phyloP scores from a whole-genome alignment of 768 basidiomycete genomes.

The Tephrocybe sp. region DNA sequence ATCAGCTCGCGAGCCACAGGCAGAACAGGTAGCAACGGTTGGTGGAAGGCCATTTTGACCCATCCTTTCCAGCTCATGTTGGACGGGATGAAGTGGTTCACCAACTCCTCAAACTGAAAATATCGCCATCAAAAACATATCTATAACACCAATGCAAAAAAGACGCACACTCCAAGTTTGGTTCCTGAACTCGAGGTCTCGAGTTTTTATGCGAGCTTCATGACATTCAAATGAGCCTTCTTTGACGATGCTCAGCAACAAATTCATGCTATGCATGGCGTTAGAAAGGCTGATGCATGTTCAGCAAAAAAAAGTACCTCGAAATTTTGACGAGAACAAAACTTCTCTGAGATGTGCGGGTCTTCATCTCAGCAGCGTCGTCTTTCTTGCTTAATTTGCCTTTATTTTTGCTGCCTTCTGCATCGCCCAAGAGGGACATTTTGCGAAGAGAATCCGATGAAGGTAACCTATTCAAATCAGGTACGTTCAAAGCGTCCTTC shows the following conservation, averaged over 20 bases:
- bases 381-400: slow-evolving; percentile 24
- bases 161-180: slow-evolving; percentile 77
- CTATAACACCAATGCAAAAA: not conserved
- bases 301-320: slow-evolving; percentile 49
- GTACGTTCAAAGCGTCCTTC: slow-evolving; percentile 22
- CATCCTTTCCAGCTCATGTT: slow-evolving; percentile 79
- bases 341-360: slow-evolving; percentile 77
- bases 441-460: slow-evolving; percentile 39
- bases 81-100: slow-evolving; percentile 78
- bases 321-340: slow-evolving; percentile 79
- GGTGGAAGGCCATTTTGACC: slow-evolving; percentile 83
- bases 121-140: slow-evolving; percentile 9
- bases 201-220: slow-evolving; percentile 77
- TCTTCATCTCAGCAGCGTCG: slow-evolving; percentile 82
- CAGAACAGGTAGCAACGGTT: slow-evolving; percentile 74
- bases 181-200: slow-evolving; percentile 79
- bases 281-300: not conserved
- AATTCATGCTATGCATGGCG: slow-evolving; percentile 49
- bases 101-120: slow-evolving; percentile 72
- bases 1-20: slow-evolving; percentile 79
- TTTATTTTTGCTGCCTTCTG: slow-evolving; percentile 15
- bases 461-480: slow-evolving; percentile 35
- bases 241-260: slow-evolving; percentile 77
- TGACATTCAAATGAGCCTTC: slow-evolving; percentile 84
- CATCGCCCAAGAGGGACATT: slow-evolving; percentile 12